These are phyloP conservation scores for Mangifera indica DNA, from an alignment of 345 rosid genomes.

Conservation along the genomic window DNA sequence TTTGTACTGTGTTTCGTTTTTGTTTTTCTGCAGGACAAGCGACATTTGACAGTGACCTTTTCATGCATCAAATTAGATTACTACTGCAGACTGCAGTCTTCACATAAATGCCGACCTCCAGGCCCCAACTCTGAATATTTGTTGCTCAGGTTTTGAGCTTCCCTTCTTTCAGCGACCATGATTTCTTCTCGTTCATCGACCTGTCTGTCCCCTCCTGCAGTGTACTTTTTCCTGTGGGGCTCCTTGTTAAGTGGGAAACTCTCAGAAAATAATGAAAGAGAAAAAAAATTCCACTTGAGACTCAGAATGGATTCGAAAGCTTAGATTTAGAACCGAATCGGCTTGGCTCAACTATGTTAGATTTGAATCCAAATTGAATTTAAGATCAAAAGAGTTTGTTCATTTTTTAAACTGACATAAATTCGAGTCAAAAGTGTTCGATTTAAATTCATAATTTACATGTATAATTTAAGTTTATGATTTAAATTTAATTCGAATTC, in stretches of 20 bases:
- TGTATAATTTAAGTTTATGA: too few species aligned
- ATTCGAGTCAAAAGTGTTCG: too few species aligned
- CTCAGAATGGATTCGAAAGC: too few species aligned
- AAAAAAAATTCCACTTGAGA: slow-evolving; percentile 58
- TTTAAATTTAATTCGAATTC: too few species aligned
- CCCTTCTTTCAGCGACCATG: slow-evolving; percentile 50
- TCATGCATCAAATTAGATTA: slow-evolving; percentile 27
- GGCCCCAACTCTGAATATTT: slow-evolving; percentile 28
- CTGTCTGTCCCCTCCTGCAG: slow-evolving; percentile 35
- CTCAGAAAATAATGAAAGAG: background rate
- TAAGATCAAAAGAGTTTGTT: too few species aligned
- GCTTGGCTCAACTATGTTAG: too few species aligned
- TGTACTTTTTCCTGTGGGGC: background rate
- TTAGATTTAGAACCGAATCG: too few species aligned
- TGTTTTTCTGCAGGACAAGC: slow-evolving; percentile 35
- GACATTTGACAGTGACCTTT: slow-evolving; percentile 55
- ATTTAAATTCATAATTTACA: too few species aligned
- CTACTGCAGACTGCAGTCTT: slow-evolving; percentile 11
- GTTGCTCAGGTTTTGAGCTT: slow-evolving; percentile 28
- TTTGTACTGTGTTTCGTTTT: slow-evolving; percentile 16
- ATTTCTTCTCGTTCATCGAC: slow-evolving; percentile 25
- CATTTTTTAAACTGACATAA: too few species aligned
- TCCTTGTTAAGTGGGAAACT: background rate
- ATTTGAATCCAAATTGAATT: too few species aligned
- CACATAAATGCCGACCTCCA: slow-evolving; percentile 23